Conservation (phyloP, 106 monocot genomes). For the Agapanthus africanus region DNA sequence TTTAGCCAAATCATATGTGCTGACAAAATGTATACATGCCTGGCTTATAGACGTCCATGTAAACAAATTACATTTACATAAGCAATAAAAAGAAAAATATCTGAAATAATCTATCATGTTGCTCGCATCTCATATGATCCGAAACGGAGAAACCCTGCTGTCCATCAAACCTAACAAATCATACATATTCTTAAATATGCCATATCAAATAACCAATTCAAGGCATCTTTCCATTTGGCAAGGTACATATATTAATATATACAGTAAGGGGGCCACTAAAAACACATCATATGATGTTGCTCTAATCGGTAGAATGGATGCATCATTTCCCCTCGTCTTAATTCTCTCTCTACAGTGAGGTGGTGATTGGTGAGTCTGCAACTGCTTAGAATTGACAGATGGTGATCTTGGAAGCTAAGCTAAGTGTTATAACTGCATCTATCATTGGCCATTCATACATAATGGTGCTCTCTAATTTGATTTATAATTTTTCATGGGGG, state of each 20-base stretch:
- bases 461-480: too few species aligned
- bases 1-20: too few species aligned
- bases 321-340: not conserved
- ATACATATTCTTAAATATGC: too few species aligned
- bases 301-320: not conserved
- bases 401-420: slow-evolving; percentile 12
- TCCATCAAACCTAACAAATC: too few species aligned
- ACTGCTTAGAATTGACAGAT: not conserved
- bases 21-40: too few species aligned
- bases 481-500: too few species aligned
- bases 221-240: not conserved
- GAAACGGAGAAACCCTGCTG: too few species aligned
- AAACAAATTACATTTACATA: too few species aligned
- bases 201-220: not conserved
- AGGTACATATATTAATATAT: not conserved
- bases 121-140: too few species aligned
- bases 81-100: too few species aligned
- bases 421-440: slow-evolving; percentile 1
- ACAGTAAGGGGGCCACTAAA: not conserved
- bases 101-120: too few species aligned
- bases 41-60: too few species aligned
- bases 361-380: not conserved
- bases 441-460: not conserved
- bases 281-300: not conserved
- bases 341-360: not conserved